phyloP scores from a whole-genome alignment of 2,329 filamentous ascomycete genomes.

The Pyricularia sp. region DNA sequence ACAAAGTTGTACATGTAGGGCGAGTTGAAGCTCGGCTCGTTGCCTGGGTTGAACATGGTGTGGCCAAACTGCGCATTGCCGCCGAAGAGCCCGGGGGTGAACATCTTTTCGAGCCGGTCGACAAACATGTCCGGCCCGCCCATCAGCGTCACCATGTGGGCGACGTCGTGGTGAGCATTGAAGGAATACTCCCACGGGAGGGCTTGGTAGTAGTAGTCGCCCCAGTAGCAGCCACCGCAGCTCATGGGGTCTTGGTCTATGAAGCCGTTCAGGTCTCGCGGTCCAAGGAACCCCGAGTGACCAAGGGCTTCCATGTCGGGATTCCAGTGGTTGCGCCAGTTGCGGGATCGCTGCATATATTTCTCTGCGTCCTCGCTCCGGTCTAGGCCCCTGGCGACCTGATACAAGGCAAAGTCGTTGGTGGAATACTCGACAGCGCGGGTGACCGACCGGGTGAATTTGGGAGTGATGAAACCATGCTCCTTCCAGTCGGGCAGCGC shows the following conservation, averaged over 20 bases:
- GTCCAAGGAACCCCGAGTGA: conserved; percentile 59
- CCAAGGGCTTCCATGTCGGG: conserved; percentile 43
- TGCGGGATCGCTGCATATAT: conserved; percentile 53
- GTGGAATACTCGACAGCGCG: conserved; percentile 53
- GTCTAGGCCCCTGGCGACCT: conserved; percentile 50
- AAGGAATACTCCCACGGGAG: conserved; percentile 58
- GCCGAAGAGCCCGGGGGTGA: conserved; percentile 36
- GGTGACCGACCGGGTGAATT: conserved; percentile 50
- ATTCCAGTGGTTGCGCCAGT: conserved; percentile 70
- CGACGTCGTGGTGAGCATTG: conserved; percentile 57
- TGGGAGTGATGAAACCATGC: conserved; percentile 59
- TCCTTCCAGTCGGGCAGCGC: conserved; percentile 60
- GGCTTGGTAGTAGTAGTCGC: conserved; percentile 45
- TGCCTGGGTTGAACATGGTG: conserved; percentile 37
- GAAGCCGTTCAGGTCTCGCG: conserved; percentile 34
- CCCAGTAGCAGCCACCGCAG: conserved; percentile 60
- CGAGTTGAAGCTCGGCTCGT: conserved; percentile 57
- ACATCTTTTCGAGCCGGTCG: conserved; percentile 50
- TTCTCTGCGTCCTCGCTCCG: conserved; percentile 43
- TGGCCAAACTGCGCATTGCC: conserved; percentile 33
- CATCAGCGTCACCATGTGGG: conserved; percentile 38
- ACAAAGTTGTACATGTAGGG: conserved; percentile 64
- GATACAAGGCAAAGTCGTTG: conserved; percentile 60
- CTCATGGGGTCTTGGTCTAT: conserved; percentile 38
- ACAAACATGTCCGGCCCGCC: conserved; percentile 47